A percentile compares a stretch with the other conserved stretches of the same genome.
These are phyloP conservation scores for Cutaneotrichosporon mucoides DNA, from an alignment of 1,284 basidiomycete species.

Conservation along the genomic window DNA sequence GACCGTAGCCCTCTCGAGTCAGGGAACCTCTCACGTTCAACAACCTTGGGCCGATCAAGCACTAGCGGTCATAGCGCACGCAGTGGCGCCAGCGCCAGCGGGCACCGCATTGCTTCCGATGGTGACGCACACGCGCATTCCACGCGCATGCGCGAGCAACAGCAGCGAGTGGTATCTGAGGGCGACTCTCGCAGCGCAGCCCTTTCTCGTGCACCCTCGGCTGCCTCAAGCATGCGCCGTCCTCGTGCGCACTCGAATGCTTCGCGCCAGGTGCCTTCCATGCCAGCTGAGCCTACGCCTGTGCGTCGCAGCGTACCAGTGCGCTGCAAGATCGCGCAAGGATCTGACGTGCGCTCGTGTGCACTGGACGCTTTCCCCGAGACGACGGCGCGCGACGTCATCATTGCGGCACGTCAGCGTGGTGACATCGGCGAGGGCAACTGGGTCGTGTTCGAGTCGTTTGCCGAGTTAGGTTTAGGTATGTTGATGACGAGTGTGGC, in stretches of 20 bases:
- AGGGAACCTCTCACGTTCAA: not conserved
- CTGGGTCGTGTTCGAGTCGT: conserved; percentile 45
- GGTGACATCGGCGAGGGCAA: conserved; percentile 21
- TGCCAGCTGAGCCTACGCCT: conserved; percentile 8
- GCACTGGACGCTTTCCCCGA: conserved; percentile 32
- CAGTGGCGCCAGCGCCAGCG: not conserved
- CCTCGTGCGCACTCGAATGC: conserved; percentile 9
- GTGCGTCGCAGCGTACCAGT: conserved; percentile 5
- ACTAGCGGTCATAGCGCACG: conserved; percentile 1
- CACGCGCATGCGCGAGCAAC: too few relatives aligned
- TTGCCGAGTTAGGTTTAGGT: conserved; percentile 36
- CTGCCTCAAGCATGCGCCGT: not conserved
- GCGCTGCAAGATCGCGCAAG: conserved; percentile 10
- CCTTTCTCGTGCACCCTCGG: not conserved
- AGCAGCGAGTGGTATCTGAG: too few relatives aligned
- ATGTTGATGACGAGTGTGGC: too few relatives aligned
- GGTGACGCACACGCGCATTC: not conserved
- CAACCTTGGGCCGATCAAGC: conserved; percentile 1
- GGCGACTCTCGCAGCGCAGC: not conserved
- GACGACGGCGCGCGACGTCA: conserved; percentile 39
- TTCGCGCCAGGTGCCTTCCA: not conserved
- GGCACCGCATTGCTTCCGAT: conserved; percentile 1
- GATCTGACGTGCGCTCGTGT: conserved; percentile 10
- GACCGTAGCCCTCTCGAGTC: not conserved
- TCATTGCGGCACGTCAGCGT: conserved; percentile 11